Base-by-base conservation (phyloP, 768 basidiomycete genomes). In the Termitomyces titanicus region DNA sequence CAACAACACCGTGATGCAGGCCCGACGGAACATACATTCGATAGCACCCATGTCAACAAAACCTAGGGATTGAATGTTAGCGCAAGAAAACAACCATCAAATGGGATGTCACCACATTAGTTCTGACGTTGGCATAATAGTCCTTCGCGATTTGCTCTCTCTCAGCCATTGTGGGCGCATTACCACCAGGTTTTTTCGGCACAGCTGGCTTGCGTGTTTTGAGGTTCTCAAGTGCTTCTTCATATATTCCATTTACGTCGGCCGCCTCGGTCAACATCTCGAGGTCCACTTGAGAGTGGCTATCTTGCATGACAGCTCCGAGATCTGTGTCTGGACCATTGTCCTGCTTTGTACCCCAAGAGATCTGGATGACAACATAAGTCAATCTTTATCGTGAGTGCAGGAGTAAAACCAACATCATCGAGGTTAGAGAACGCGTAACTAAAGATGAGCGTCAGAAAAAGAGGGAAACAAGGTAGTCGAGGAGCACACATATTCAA, bases 321-420 rank as follows among this genome's bases (percentile, higher is more conserved):
- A 97, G 83, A 65, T 96, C 93, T 0, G 81, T 79, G 49, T 89
- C 86, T 0, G 81, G 78, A 3, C 79, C 72, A 9, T 81, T 80
- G 60, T 93, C 90, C 71, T 93, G 89, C 70, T 98, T 98, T n/a
- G 94, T 98, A 5, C 94, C 94, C 94, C 94, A 92, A 24, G 92
- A 92, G 40, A 92, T 91, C 88, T 90, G 63, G 4, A 52, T 22
- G 43, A 22, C 37, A 44, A 45, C 20, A 29, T n/a, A 42, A 22
- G 1, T 47, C 12, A 43, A 11, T 24, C 24, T 33, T 18, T 17
- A 37, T 12, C 25, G 11, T 20, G 33, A 25, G 34, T 24, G 18
- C 22, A 47, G 20, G 33, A 29, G 61, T 29, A 47, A 25, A 9
- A 72, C 83, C 59, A 22, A 93, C 88, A 63, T 94, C 92, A 67